Evolutionary conservation across 2,329 filamentous ascomycete species (phyloP).

Genomic region (Xylariales sp.): DNA sequence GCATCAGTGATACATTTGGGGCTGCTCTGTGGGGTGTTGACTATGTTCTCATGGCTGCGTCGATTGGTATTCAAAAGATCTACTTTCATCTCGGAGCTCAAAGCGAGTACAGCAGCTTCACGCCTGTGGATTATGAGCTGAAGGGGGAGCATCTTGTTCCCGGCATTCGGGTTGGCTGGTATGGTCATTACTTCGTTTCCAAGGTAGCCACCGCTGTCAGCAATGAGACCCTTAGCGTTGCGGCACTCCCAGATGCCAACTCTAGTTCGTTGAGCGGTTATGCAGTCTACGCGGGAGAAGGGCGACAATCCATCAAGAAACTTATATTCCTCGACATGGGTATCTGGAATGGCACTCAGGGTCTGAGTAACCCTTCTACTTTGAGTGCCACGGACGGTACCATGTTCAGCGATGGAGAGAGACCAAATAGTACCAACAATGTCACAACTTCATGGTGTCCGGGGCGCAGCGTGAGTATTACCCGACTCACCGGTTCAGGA

Average conservation of each 20-base stretch:
- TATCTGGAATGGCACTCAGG: constrained; percentile 31
- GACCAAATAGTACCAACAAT: constrained; percentile 20
- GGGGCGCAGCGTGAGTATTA: constrained; percentile 17
- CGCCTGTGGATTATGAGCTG: constrained; percentile 21
- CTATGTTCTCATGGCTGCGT: constrained; percentile 33
- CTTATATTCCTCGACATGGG: constrained; percentile 32
- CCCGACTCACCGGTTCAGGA: constrained; percentile 26
- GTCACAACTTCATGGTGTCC: constrained; percentile 27
- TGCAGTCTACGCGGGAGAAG: constrained; percentile 21
- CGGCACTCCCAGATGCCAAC: constrained; percentile 29
- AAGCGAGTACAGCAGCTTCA: constrained; percentile 28
- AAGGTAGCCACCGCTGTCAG: constrained; percentile 16
- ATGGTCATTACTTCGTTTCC: constrained; percentile 31
- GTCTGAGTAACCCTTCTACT: constrained; percentile 29
- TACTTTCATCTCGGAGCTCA: constrained; percentile 41
- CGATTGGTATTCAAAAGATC: constrained; percentile 28
- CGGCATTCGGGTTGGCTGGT: constrained; percentile 28
- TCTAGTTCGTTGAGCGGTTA: constrained; percentile 29
- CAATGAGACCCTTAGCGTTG: constrained; percentile 15
- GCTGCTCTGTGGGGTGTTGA: constrained; percentile 45
- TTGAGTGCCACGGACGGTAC: constrained; percentile 24
- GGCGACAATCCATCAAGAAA: constrained; percentile 19
- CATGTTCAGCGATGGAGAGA: constrained; percentile 22
- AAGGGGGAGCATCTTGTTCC: constrained; percentile 26
- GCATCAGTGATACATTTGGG: constrained; percentile 42